Evolutionary conservation across 23 red algal genomes (phyloP).

Genomic region (Gracilariopsis chorda): DNA sequence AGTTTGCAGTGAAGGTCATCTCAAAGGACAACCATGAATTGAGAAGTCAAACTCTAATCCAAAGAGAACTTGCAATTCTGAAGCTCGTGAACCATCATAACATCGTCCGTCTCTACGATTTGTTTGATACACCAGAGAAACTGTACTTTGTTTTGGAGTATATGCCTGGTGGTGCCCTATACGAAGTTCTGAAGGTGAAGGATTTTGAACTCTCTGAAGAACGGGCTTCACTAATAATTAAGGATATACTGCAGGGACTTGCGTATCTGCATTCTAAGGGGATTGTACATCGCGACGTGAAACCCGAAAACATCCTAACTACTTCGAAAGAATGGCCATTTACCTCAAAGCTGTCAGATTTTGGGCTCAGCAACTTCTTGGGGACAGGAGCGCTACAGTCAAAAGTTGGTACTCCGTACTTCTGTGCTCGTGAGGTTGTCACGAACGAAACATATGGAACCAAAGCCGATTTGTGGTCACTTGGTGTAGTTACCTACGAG

Average conservation of each 20-base stretch:
- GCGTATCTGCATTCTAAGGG: constrained; percentile 79
- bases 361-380: constrained; percentile 86
- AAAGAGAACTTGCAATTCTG: constrained; percentile 85
- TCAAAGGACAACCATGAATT: constrained; percentile 53
- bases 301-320: constrained; percentile 86
- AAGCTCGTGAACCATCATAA: constrained; percentile 68
- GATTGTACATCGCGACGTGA: constrained; percentile 96
- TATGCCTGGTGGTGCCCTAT: constrained; percentile 82
- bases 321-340: constrained; percentile 74
- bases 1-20: constrained; percentile 88
- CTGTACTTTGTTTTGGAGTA: constrained; percentile 84
- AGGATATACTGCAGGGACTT: constrained; percentile 79
- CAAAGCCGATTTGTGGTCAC: constrained; percentile 83
- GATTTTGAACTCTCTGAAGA: constrained; percentile 63
- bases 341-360: constrained; percentile 82
- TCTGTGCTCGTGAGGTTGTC: constrained; percentile 81
- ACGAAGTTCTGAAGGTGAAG: constrained; percentile 65
- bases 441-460: constrained; percentile 70
- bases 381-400: constrained; percentile 43
- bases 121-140: constrained; percentile 78
- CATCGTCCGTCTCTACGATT: constrained; percentile 76
- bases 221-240: constrained; percentile 63
- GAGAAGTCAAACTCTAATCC: constrained; percentile 60
- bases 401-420: constrained; percentile 81
- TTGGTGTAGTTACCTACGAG: constrained; percentile 83